A percentile compares a stretch with the other conserved stretches of the same genome.
phyloP scores from a whole-genome alignment of 2,329 filamentous ascomycete genomes.

The Ophiocordyceps camponoti-floridani region DNA sequence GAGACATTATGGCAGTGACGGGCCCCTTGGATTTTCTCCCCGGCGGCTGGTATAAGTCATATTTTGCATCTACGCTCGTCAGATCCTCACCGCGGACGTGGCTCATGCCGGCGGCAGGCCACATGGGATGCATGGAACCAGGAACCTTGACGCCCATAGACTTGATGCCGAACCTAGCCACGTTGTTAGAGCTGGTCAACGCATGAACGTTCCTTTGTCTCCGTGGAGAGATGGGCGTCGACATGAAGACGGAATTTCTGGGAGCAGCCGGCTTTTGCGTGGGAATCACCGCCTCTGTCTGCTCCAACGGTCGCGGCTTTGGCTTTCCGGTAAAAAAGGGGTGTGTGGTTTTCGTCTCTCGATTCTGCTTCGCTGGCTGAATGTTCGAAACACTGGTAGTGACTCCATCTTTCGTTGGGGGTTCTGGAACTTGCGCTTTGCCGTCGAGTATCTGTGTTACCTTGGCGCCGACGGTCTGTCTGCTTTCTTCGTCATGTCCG shows the following conservation, averaged over 20 bases:
- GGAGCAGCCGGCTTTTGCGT: slow-evolving; percentile 9
- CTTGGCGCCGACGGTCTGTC: slow-evolving; percentile 32
- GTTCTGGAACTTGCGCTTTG: slow-evolving; percentile 9
- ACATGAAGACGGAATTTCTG: slow-evolving; percentile 27
- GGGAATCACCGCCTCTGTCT: slow-evolving; percentile 6
- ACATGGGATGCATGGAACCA: slow-evolving; percentile 48
- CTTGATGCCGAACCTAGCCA: slow-evolving; percentile 25
- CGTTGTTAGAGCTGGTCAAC: slow-evolving; percentile 8
- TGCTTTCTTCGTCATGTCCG: slow-evolving; percentile 25
- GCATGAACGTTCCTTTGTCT: slow-evolving; percentile 15
- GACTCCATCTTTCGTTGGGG: slow-evolving; percentile 5
- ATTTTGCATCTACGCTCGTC: neutral
- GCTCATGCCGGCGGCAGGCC: slow-evolving; percentile 47
- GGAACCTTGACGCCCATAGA: slow-evolving; percentile 38
- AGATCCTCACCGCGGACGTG: slow-evolving; percentile 37
- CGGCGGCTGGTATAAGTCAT: slow-evolving; percentile 1
- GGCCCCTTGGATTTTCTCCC: slow-evolving; percentile 32
- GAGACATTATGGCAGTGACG: slow-evolving; percentile 17
- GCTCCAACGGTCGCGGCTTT: slow-evolving; percentile 9
- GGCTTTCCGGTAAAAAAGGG: slow-evolving; percentile 22
- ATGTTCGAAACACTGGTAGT: neutral
- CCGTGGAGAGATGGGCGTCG: slow-evolving; percentile 34
- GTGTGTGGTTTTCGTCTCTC: slow-evolving; percentile 16
- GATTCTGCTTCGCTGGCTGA: slow-evolving; percentile 5
- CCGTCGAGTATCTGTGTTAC: slow-evolving; percentile 44